These are phyloP conservation scores for Chlamydomonas sp. DNA, from an alignment of 139 green algal species.

Conservation along the genomic window DNA sequence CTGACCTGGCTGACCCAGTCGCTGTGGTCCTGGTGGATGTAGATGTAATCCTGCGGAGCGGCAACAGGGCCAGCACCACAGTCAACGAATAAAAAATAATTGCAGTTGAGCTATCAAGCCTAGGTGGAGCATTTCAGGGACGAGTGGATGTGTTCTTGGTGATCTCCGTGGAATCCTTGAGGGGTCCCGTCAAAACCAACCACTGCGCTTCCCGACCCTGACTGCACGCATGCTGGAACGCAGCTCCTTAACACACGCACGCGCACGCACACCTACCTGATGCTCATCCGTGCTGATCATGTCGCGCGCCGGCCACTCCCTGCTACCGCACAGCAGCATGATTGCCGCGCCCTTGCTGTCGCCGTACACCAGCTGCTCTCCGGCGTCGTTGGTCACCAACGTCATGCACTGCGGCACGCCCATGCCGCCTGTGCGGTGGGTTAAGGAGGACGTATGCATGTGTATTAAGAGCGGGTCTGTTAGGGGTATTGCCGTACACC, in stretches of 20 bases:
- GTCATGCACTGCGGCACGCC: constrained; percentile 74
- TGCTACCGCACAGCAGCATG: constrained; percentile 71
- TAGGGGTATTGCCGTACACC: constrained; percentile 59
- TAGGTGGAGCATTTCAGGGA: too few species aligned
- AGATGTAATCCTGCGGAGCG: constrained; percentile 64
- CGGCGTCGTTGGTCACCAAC: constrained; percentile 55
- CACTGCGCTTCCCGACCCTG: not conserved
- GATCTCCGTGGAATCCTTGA: too few species aligned
- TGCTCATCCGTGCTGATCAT: constrained; percentile 72
- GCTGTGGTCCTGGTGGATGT: constrained; percentile 78
- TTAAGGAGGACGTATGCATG: not conserved
- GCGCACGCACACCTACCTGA: constrained; percentile 36
- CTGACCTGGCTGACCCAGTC: constrained; percentile 88
- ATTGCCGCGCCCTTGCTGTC: constrained; percentile 66
- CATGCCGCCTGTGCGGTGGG: constrained; percentile 50
- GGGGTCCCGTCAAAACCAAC: too few species aligned
- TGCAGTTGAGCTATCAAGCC: too few species aligned
- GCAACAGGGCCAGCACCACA: too few species aligned
- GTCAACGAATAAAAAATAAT: too few species aligned
- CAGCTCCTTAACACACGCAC: not conserved
- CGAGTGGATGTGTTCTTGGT: too few species aligned
- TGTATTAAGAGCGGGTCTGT: not conserved
- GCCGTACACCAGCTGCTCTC: constrained; percentile 75
- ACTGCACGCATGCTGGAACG: not conserved
- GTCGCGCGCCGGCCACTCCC: constrained; percentile 67